phyloP scores from a whole-genome alignment of 2,329 filamentous ascomycete genomes.

The Cercospora sp. region DNA sequence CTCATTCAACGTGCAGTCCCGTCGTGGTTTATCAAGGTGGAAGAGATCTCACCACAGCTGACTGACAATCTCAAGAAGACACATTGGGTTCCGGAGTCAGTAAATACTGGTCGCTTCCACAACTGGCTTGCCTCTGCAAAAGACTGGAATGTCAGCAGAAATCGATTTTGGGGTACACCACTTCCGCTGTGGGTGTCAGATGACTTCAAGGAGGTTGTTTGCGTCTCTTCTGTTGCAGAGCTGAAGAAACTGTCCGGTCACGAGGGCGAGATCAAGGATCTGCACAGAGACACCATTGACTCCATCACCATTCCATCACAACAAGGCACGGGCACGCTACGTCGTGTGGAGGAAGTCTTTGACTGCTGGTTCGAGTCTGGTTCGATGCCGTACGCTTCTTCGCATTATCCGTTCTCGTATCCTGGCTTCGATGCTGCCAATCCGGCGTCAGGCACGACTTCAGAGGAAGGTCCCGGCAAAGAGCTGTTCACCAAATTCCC shows the following conservation, averaged over 20 bases:
- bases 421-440: slow-evolving; percentile 54
- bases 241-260: slow-evolving; percentile 85
- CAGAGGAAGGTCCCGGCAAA: slow-evolving; percentile 36
- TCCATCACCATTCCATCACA: slow-evolving; percentile 91
- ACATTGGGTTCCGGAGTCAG: slow-evolving; percentile 86
- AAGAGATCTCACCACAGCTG: slow-evolving; percentile 80
- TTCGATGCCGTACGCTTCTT: slow-evolving; percentile 89
- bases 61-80: slow-evolving; percentile 85
- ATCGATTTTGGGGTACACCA: slow-evolving; percentile 93
- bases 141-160: slow-evolving; percentile 94
- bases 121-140: slow-evolving; percentile 89
- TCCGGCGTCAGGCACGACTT: slow-evolving; percentile 33
- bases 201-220: slow-evolving; percentile 82
- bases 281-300: slow-evolving; percentile 92
- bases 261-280: slow-evolving; percentile 75
- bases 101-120: slow-evolving; percentile 87
- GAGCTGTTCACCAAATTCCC: slow-evolving; percentile 80
- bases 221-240: slow-evolving; percentile 80
- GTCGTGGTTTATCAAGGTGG: slow-evolving; percentile 91
- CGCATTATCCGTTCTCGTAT: slow-evolving; percentile 91
- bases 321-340: slow-evolving; percentile 79
- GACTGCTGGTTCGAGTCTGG: slow-evolving; percentile 98
- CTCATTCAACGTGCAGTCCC: slow-evolving; percentile 90
- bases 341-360: slow-evolving; percentile 83
- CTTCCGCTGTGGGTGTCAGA: slow-evolving; percentile 91